Conservation (phyloP, 805 yeast species). For the Suhomyces xylopsoci region DNA sequence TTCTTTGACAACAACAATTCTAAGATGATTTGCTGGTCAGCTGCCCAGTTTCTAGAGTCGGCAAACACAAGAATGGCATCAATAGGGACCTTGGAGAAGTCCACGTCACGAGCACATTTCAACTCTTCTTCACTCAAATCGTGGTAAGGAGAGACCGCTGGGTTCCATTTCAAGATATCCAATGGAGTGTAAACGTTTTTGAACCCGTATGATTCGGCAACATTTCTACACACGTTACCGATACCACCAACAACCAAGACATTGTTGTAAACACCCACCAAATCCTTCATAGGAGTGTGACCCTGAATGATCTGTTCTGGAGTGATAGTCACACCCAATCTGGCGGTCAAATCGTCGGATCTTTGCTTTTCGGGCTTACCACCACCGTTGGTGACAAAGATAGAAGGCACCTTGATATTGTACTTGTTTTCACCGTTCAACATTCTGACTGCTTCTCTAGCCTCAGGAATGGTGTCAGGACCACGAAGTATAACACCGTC, state of each 20-base stretch:
- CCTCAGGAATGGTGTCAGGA: constrained; percentile 79
- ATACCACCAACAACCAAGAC: constrained; percentile 89
- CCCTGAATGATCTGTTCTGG: constrained; percentile 87
- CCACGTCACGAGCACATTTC: constrained; percentile 50
- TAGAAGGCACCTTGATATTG: constrained; percentile 76
- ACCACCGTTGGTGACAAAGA: constrained; percentile 89
- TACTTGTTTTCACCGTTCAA: constrained; percentile 76
- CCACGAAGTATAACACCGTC: constrained; percentile 90
- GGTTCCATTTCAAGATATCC: constrained; percentile 83
- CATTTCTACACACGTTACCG: constrained; percentile 78
- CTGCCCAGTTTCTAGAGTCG: constrained; percentile 90
- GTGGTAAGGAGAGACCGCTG: constrained; percentile 82
- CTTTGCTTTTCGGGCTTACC: constrained; percentile 78
- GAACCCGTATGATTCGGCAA: constrained; percentile 83
- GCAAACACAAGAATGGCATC: constrained; percentile 89
- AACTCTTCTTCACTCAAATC: constrained; percentile 70
- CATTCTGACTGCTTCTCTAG: constrained; percentile 65
- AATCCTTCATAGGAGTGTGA: constrained; percentile 89
- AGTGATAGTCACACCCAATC: constrained; percentile 59
- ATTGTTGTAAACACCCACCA: constrained; percentile 62
- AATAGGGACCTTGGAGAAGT: constrained; percentile 63
- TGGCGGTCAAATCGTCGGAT: constrained; percentile 63
- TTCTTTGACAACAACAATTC: constrained; percentile 72
- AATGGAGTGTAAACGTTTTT: constrained; percentile 76
- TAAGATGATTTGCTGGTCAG: constrained; percentile 84